These are phyloP conservation scores for Primulina tabacum DNA, from an alignment of 257 asterid genomes.

Conservation along the genomic window DNA sequence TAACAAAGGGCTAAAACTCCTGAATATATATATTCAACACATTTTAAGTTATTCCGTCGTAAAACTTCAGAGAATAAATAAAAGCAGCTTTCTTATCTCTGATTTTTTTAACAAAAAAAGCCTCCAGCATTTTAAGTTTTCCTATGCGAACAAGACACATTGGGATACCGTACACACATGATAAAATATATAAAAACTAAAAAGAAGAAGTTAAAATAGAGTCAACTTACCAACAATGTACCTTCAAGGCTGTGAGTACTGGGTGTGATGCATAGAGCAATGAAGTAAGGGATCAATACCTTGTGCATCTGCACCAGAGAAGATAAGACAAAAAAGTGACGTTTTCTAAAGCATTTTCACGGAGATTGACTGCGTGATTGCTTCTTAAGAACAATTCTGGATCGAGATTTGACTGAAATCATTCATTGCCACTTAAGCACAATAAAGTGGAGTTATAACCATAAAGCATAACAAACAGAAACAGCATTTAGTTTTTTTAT, in stretches of 20 bases:
- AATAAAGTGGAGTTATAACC: background rate
- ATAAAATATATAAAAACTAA: background rate
- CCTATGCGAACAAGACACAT: background rate
- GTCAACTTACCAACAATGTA: constrained; percentile 62
- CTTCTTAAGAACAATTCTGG: constrained; percentile 7
- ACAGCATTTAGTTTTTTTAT: background rate
- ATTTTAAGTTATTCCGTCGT: background rate
- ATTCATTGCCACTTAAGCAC: constrained; percentile 12
- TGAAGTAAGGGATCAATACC: constrained; percentile 78
- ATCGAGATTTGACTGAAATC: constrained; percentile 6
- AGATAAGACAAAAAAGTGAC: constrained; percentile 3
- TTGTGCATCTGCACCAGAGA: constrained; percentile 78
- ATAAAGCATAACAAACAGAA: background rate
- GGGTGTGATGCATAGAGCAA: constrained; percentile 78
- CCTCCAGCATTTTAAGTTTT: background rate
- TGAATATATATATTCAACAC: background rate
- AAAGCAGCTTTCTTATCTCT: background rate
- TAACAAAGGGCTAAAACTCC: constrained; percentile 9
- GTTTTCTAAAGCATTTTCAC: background rate
- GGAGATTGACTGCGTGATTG: background rate
- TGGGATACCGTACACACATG: background rate
- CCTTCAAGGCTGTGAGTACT: constrained; percentile 97
- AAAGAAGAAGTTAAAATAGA: constrained; percentile 19
- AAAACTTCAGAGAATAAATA: background rate
- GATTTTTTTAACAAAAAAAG: background rate